Conservation (phyloP, 441 rosid genomes). For the Syzygium syzygioides region DNA sequence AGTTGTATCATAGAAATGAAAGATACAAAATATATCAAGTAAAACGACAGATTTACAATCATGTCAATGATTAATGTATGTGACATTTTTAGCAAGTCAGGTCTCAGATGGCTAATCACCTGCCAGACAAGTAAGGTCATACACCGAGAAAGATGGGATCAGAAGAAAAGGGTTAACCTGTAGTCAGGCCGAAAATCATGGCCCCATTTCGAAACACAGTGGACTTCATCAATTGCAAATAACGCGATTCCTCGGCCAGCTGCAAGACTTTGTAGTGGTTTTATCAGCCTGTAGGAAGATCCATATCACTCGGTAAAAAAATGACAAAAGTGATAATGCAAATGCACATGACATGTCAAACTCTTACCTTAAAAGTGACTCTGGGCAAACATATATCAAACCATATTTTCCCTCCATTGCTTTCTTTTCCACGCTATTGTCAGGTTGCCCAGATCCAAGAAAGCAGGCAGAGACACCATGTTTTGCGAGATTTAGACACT, state of each 20-base stretch:
- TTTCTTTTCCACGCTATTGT: conserved; percentile 68
- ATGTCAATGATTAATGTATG: neutral
- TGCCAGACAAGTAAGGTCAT: neutral
- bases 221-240: conserved; percentile 92
- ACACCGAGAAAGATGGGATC: neutral
- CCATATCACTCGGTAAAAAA: neutral
- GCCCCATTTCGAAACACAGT: conserved; percentile 97
- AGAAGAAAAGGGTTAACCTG: conserved; percentile 32
- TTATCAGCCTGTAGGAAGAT: conserved; percentile 47
- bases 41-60: neutral
- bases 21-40: neutral
- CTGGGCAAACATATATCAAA: conserved; percentile 87
- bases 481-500: conserved; percentile 74
- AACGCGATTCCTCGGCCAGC: conserved; percentile 68
- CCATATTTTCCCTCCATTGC: conserved; percentile 82
- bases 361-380: conserved; percentile 59
- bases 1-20: neutral
- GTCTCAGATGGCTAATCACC: neutral
- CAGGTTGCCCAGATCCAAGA: conserved; percentile 96
- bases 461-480: conserved; percentile 86
- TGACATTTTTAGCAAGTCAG: neutral
- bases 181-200: conserved; percentile 90
- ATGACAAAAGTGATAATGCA: neutral
- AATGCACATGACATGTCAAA: neutral
- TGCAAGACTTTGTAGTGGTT: conserved; percentile 73